Base-by-base conservation (phyloP, 768 basidiomycete species). In the Holtermannia corniformis region DNA sequence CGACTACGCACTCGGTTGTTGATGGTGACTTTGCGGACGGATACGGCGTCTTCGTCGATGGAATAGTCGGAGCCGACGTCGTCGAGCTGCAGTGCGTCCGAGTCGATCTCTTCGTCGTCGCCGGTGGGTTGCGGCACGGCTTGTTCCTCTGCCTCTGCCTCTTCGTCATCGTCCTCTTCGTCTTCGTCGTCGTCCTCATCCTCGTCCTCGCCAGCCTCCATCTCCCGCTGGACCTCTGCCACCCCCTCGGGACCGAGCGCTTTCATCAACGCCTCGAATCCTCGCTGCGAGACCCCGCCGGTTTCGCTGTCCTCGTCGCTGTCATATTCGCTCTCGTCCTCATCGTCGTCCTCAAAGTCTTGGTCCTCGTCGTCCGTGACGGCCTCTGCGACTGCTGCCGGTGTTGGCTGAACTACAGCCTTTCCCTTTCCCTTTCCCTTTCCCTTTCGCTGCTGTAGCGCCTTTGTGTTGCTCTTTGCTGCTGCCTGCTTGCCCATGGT, bases 31-130 rank as follows among this genome's bases (percentile, higher is more conserved):
- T 90, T 92, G 76, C 84, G 84, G 54, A 76, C 77, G n/a, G 85
- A 87, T 24, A 90, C 78, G 1, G 76, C 80, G 64, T 93, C 91
- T 51, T 87, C 85, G 56, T 90, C 86, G 13, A 88, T 76, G 3
- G 75, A 75, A 1, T 68, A 55, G 27, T 77, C 71, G 12, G 64
- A 75, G 16, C 78, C 79, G 4, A 81, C 74, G 40, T 87, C 84
- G 59, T 89, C 87, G 10, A 89, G 72, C 0, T 79, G 77, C 25
- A 87, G 66, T 11, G 75, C 78, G 13, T 78, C 75, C 13, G 47
- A 0, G 47, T 50, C n/a, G 49, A 50, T 4, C 50, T 48, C 23
- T 2, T 74, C 75, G 21, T 68, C 65, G 4, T 73, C 70, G 12
- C 71, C 70, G 26, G 67, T 24, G 32, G 32, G 22, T 47, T 24